Percentiles rank a stretch among this genome's conserved stretches.
These are phyloP conservation scores for Hygrocybe punicea DNA, from an alignment of 768 basidiomycete genomes.

Conservation along the genomic window DNA sequence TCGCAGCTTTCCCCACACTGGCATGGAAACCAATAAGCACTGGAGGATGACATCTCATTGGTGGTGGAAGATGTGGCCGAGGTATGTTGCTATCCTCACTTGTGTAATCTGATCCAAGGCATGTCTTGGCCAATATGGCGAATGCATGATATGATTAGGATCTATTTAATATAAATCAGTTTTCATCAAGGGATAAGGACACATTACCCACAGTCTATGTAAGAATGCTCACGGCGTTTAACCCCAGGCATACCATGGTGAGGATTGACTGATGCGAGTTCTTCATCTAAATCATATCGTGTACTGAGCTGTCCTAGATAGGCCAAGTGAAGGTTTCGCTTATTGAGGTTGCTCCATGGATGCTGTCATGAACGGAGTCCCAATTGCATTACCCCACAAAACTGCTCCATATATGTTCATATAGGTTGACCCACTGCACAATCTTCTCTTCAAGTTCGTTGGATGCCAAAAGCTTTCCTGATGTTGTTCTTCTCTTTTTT, in stretches of 20 bases:
- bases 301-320: constrained; percentile 26
- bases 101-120: constrained; percentile 8
- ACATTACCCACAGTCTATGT: constrained; percentile 6
- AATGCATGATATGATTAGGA: constrained; percentile 13
- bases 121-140: constrained; percentile 7
- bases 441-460: constrained; percentile 18
- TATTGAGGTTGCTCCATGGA: constrained; percentile 31
- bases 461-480: constrained; percentile 28
- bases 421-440: constrained; percentile 34
- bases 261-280: constrained; percentile 1
- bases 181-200: background rate
- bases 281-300: constrained; percentile 24
- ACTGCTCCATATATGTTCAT: constrained; percentile 37
- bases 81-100: constrained; percentile 17
- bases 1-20: constrained; percentile 25
- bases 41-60: background rate
- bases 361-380: constrained; percentile 19
- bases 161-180: constrained; percentile 6
- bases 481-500: constrained; percentile 8
- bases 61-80: constrained; percentile 7
- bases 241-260: background rate
- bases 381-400: constrained; percentile 27
- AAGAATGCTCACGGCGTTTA: background rate
- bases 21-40: constrained; percentile 14
- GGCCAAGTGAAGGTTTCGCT: constrained; percentile 19